Base-by-base conservation (phyloP, 2,329 filamentous ascomycete genomes). In the Ceratocystis variospora region DNA sequence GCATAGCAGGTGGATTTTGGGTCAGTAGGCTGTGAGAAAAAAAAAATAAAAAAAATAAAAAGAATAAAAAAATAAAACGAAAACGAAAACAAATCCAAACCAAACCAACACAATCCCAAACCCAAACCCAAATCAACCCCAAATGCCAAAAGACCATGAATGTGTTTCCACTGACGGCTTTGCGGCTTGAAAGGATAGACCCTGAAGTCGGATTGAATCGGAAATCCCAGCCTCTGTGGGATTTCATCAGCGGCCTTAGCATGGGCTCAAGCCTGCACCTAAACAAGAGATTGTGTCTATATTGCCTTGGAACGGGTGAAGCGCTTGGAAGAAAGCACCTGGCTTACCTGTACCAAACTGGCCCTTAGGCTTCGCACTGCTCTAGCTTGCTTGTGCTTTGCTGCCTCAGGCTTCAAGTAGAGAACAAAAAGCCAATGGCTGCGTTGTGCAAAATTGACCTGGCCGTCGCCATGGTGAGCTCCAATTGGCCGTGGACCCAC, bases 401-500 rank as follows among this genome's bases (percentile, higher is more conserved):
- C 31, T 59, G 55, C 55, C 55, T 59, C 55, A 59, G 55, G 55
- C 55, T 59, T 33, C 55, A 59, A 37, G 31, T 12, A 12, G 7
- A 59, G 4, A 28, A n/a, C 8, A 57, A 59, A 59, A 59, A 59
- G 55, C 55, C 25, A 31, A n/a, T 59, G 55, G 55, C 55, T 59
- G 28, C n/a, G 55, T 59, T 59, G 55, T 37, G 55, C 55, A 59
- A 59, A 59, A 59, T 59, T 59, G 55, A 1, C 33, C 55, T 59
- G 55, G 55, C 55, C 55, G 55, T 59, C 55, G 55, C 55, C 5
- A 59, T 67, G 62, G 53, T 67, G 61, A 53, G 17, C 44, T 63
- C 53, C 61, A 63, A 67, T 67, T 67, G 65, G 65, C 65, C 50
- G 41, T 55, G 6, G 65, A 45, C 65, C 65, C 65, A 67, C 65